Base-by-base conservation (phyloP, 805 yeast genomes). In the Candida broadrunensis region DNA sequence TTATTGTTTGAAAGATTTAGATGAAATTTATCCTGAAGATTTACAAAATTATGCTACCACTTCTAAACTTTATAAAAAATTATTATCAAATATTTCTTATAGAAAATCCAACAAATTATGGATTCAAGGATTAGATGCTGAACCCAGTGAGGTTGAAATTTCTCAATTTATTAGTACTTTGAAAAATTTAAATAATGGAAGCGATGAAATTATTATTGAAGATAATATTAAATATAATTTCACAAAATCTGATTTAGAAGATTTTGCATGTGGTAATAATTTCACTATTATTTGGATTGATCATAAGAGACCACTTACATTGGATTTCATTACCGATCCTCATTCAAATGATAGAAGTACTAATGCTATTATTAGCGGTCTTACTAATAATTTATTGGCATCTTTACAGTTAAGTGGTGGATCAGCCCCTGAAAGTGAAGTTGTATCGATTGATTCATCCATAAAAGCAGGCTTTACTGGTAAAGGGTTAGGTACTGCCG, bases 401-500 rank as follows among this genome's bases (percentile, higher is more conserved):
- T 29, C 32, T 8, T 14, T 29, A 5, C 9, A 9, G 3, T 5
- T 17, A n/a, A 29, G 33, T 19, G 35, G 20, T 5, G 41, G 26
- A n/a, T 23, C 41, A 12, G 18, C 9, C n/a, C 17, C 19, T 12
- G 33, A 25, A 17, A 32, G 16, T 17, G 33, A 23, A 23, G 19
- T 38, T 6, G 32, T n/a, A 5, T 29, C 32, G 4, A 6, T 29
- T 14, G 32, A 19, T 6, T 13, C 32, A 5, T 23, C 16, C 3
- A 20, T 26, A 6, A 14, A 15, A 23, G 36, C 26, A 5, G 33
- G 33, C 3, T 40, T 39, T 15, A 40, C 46, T 11, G 47, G 46
- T 11, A 33, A 42, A 24, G 75, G 75, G 1, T 47, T 69, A 31
- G 75, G 75, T 11, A 64, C 56, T n/a, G 63, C 66, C 11, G 61